Percentiles rank a stretch among this genome's conserved stretches.
These are phyloP conservation scores for Epicoccum nigrum DNA, from an alignment of 2,329 filamentous ascomycete genomes.

Conservation along the genomic window DNA sequence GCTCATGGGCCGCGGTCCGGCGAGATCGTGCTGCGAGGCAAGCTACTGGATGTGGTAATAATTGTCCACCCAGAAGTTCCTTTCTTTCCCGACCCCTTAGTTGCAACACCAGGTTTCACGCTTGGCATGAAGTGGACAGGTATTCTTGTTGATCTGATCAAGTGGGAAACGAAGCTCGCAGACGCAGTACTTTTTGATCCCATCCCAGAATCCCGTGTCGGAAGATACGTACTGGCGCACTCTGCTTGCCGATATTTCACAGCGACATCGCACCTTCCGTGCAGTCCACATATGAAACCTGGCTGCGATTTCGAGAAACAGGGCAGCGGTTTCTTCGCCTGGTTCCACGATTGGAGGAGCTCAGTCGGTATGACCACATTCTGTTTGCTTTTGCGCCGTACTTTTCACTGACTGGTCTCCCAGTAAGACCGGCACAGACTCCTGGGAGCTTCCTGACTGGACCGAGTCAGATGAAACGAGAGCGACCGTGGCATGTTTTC, in stretches of 20 bases:
- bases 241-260: neutral
- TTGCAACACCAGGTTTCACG: neutral
- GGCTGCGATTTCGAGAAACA: neutral
- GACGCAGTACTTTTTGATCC: neutral
- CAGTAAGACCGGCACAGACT: neutral
- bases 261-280: neutral
- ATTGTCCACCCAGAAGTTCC: neutral
- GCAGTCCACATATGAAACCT: neutral
- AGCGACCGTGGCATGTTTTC: neutral
- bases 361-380: neutral
- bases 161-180: constrained; percentile 1
- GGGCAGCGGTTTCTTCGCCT: neutral
- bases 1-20: neutral
- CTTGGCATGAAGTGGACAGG: neutral
- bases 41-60: neutral
- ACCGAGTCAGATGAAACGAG: neutral
- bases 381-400: no score
- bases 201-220: neutral
- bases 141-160: neutral
- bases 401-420: no score
- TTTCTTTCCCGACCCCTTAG: neutral
- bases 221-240: constrained; percentile 4
- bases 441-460: constrained; percentile 2
- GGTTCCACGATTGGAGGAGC: neutral
- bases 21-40: constrained; percentile 3